Evolutionary conservation across 2,329 filamentous ascomycete species (phyloP).

Genomic region (Trichophyton equinum): DNA sequence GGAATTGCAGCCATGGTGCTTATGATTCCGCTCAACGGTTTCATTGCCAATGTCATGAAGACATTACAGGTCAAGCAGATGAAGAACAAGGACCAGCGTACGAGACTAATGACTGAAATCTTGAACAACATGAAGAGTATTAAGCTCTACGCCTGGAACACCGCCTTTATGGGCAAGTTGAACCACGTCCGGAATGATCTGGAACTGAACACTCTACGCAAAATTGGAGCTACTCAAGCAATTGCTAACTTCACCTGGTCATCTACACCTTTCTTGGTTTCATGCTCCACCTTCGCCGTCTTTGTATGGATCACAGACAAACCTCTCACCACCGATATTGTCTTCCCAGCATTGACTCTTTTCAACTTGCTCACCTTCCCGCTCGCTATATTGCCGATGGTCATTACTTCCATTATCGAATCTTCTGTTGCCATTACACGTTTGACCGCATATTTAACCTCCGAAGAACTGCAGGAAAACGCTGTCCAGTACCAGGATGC

Average conservation of each 20-base stretch:
- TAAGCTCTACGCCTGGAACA: conserved; percentile 96
- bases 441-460: conserved; percentile 68
- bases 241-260: conserved; percentile 98
- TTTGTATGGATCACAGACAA: conserved; percentile 74
- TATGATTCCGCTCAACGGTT: conserved; percentile 92
- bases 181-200: conserved; percentile 93
- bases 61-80: conserved; percentile 90
- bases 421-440: conserved; percentile 84
- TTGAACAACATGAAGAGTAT: conserved; percentile 99
- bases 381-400: conserved; percentile 87
- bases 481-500: conserved; percentile 60
- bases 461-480: conserved; percentile 80
- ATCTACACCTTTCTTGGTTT: conserved; percentile 92
- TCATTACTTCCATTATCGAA: conserved; percentile 92
- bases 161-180: conserved; percentile 93
- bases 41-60: conserved; percentile 89
- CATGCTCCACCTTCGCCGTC: conserved; percentile 88
- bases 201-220: conserved; percentile 87
- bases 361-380: conserved; percentile 97
- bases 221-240: conserved; percentile 87
- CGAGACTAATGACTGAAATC: conserved; percentile 90
- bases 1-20: conserved; percentile 90
- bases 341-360: conserved; percentile 82
- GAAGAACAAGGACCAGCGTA: conserved; percentile 96
- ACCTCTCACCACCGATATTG: conserved; percentile 83